Conservation (phyloP, 768 basidiomycete species). For the Lepiota venenata region DNA sequence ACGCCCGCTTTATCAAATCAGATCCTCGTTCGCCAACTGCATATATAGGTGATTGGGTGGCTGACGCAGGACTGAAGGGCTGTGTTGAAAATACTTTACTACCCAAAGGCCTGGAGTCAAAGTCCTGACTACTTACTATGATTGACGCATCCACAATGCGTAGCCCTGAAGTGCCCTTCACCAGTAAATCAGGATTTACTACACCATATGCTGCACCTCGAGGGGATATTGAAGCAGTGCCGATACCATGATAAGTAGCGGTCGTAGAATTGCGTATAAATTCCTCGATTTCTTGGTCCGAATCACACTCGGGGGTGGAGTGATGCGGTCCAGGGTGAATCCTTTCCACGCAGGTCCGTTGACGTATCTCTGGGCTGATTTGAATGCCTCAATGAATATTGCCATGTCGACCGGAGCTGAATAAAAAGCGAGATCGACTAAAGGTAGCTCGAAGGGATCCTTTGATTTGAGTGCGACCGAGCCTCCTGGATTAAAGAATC, state of each 20-base stretch:
- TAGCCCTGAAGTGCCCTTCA: conserved; percentile 26
- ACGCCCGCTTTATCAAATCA: neutral
- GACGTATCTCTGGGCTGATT: conserved; percentile 15
- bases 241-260: conserved; percentile 22
- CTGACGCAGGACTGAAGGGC: conserved; percentile 27
- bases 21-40: conserved; percentile 29
- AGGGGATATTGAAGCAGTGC: conserved; percentile 24
- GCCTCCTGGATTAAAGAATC: conserved; percentile 18
- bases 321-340: conserved; percentile 17
- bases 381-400: neutral
- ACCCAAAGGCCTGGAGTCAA: neutral
- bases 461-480: conserved; percentile 30
- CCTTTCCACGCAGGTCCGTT: conserved; percentile 18
- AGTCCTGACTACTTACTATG: conserved; percentile 17
- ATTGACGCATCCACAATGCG: conserved; percentile 31
- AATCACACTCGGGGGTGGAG: conserved; percentile 11
- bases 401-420: conserved; percentile 18
- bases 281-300: conserved; percentile 19
- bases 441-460: conserved; percentile 37
- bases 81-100: neutral
- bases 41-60: conserved; percentile 31
- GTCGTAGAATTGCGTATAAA: conserved; percentile 14
- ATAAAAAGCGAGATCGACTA: conserved; percentile 47
- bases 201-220: conserved; percentile 22
- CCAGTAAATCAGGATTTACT: conserved; percentile 26